phyloP scores from a whole-genome alignment of 2,329 filamentous ascomycete species.

The Colletotrichum kahawae region DNA sequence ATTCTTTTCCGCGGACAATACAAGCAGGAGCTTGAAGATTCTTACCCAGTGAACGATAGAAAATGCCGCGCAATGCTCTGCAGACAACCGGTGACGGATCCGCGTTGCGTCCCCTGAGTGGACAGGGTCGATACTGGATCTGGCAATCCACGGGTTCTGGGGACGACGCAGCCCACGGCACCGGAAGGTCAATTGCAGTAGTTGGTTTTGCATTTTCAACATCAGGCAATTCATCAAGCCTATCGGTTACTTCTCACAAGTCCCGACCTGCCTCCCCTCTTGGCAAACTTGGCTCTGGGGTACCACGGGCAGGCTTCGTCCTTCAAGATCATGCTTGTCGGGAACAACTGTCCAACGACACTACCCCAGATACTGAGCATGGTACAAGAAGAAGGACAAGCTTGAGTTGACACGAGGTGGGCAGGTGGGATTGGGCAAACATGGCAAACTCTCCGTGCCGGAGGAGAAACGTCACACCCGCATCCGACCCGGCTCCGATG shows the following conservation, averaged over 20 bases:
- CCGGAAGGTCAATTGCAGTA: not conserved
- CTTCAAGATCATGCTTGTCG: not conserved
- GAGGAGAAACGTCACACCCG: constrained; percentile 1
- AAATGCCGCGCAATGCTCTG: not conserved
- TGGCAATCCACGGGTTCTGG: not conserved
- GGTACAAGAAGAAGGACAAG: not conserved
- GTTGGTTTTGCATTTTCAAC: not conserved
- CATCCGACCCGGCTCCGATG: not conserved
- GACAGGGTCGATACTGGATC: not conserved
- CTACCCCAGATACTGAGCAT: not conserved
- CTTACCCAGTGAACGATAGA: not conserved
- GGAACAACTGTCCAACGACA: not conserved
- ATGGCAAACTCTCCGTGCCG: not conserved
- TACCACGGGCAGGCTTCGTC: not conserved
- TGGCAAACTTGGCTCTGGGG: not conserved
- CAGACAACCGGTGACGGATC: not conserved
- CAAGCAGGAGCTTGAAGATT: not conserved
- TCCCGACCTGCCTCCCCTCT: not conserved
- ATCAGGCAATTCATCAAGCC: not conserved
- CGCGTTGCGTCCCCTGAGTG: not conserved
- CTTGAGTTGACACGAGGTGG: not conserved
- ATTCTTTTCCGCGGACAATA: not conserved
- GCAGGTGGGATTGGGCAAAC: not conserved
- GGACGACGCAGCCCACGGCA: not conserved
- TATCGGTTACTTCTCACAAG: not conserved